Evolutionary conservation across 2,329 filamentous ascomycete species (phyloP).

Genomic region (Epichloe scottii): DNA sequence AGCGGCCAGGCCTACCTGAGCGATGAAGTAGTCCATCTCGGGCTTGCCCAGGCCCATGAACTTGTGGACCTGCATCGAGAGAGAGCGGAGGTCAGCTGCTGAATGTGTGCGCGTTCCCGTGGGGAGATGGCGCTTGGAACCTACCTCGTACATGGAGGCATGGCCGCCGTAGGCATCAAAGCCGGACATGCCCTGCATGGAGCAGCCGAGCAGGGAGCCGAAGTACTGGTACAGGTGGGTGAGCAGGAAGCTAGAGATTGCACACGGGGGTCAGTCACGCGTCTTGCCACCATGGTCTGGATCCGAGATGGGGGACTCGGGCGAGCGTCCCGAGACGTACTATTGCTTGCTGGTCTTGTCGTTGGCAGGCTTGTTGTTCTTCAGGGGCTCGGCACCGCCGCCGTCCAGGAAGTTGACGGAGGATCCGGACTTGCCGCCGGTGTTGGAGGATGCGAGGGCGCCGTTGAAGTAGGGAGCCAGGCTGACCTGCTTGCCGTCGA

Average conservation of each 20-base stretch:
- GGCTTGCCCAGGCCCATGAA: slow-evolving; percentile 43
- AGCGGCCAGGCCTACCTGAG: slow-evolving; percentile 43
- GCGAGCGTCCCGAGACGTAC: slow-evolving; percentile 21
- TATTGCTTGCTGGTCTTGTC: slow-evolving; percentile 25
- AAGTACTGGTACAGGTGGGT: slow-evolving; percentile 53
- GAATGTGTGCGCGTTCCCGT: neutral
- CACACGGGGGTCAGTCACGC: no score
- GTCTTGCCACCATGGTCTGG: no score
- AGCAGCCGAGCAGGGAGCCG: slow-evolving; percentile 44
- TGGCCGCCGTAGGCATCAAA: slow-evolving; percentile 36
- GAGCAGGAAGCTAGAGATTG: slow-evolving; percentile 35
- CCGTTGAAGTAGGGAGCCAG: slow-evolving; percentile 49
- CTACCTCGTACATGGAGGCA: slow-evolving; percentile 29
- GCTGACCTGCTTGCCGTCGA: slow-evolving; percentile 39
- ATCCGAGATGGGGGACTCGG: neutral
- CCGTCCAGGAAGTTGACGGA: slow-evolving; percentile 50
- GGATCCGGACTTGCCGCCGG: slow-evolving; percentile 27
- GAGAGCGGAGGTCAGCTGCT: neutral
- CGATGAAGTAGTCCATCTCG: slow-evolving; percentile 46
- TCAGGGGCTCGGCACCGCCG: slow-evolving; percentile 41
- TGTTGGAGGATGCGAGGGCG: slow-evolving; percentile 39
- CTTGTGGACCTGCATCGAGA: slow-evolving; percentile 33
- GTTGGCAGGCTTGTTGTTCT: slow-evolving; percentile 41
- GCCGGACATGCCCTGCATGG: slow-evolving; percentile 32
- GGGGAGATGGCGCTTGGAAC: neutral